Evolutionary conservation across 129 eudicot species (phyloP).

Genomic region (Tanacetum coccineum): DNA sequence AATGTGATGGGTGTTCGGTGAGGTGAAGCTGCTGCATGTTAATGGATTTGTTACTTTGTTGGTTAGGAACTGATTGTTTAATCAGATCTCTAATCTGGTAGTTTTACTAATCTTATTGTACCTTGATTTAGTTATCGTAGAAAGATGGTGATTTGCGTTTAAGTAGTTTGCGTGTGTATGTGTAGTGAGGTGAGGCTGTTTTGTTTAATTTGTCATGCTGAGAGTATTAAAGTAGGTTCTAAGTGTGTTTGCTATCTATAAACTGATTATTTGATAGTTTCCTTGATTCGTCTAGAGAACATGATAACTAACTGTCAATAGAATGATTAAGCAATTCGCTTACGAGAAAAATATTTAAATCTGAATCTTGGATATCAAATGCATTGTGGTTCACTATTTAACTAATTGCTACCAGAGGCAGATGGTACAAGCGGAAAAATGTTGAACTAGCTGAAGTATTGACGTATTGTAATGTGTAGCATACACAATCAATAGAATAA

Average conservation of each 20-base stretch:
- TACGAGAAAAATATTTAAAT: slow-evolving; percentile 10
- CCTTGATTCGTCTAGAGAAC: background rate
- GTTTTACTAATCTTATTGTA: too few species aligned
- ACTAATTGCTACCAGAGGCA: background rate
- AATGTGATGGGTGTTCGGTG: slow-evolving; percentile 13
- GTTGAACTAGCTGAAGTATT: too few species aligned
- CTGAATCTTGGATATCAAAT: slow-evolving; percentile 9
- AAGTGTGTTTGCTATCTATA: background rate
- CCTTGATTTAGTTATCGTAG: background rate
- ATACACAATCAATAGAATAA: too few species aligned
- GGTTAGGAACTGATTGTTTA: background rate
- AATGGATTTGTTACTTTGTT: background rate
- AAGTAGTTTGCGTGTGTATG: background rate
- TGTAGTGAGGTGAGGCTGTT: slow-evolving; percentile 3
- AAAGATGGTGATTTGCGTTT: too few species aligned
- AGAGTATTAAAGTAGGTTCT: background rate
- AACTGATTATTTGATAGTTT: background rate
- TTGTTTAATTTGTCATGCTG: background rate
- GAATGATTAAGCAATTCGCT: background rate
- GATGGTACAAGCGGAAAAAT: too few species aligned
- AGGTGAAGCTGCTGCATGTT: too few species aligned
- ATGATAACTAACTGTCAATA: slow-evolving; percentile 2
- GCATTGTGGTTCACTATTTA: background rate
- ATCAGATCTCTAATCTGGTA: too few species aligned
- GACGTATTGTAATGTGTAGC: too few species aligned